Percentiles rank a stretch among this genome's conserved stretches.
phyloP scores from a whole-genome alignment of 352 stramenopile genomes.

The Globisporangium rhizosaccharum region DNA sequence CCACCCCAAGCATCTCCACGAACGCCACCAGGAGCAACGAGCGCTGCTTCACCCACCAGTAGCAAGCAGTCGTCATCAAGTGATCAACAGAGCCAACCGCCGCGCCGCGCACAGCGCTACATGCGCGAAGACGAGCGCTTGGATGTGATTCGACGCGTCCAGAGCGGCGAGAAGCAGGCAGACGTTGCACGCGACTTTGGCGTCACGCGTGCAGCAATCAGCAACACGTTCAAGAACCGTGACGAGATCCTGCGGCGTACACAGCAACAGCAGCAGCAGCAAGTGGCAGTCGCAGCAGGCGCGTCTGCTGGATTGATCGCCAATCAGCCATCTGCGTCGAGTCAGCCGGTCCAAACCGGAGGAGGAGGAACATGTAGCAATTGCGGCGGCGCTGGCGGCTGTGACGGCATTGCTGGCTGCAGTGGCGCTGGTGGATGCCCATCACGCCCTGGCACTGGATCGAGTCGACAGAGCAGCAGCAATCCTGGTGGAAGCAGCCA shows the following conservation, averaged over 20 bases:
- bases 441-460: not conserved
- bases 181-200: conserved; percentile 60
- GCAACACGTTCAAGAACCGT: conserved; percentile 59
- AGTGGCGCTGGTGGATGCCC: too few species aligned
- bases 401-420: too few species aligned
- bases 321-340: not conserved
- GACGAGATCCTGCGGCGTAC: conserved; percentile 34
- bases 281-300: not conserved
- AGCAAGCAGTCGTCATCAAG: not conserved
- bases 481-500: too few species aligned
- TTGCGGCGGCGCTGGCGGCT: too few species aligned
- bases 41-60: not conserved
- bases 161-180: conserved; percentile 53
- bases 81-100: not conserved
- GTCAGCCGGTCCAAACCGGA: too few species aligned
- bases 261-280: conserved; percentile 2
- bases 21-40: too few species aligned
- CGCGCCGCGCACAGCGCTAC: conserved; percentile 7
- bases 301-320: not conserved
- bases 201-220: conserved; percentile 58
- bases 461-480: not conserved
- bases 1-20: too few species aligned
- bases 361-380: too few species aligned
- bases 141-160: conserved; percentile 21
- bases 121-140: conserved; percentile 8